A percentile compares a stretch with the other conserved stretches of the same genome.
Evolutionary conservation across 2,329 filamentous ascomycete genomes (phyloP).

Genomic region (Verticillium klebahnii): DNA sequence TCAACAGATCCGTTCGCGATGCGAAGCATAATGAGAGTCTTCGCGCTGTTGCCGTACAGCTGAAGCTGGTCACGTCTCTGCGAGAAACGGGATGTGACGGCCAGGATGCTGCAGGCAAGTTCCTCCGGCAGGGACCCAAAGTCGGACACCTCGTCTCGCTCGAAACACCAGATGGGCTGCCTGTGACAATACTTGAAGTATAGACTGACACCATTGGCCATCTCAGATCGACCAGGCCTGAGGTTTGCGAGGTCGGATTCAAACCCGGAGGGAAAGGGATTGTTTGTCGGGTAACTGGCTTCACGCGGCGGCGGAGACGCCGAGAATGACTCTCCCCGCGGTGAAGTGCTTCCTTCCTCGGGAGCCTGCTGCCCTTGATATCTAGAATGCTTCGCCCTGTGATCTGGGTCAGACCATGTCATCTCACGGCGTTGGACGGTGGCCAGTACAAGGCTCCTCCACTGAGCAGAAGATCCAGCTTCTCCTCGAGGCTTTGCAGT

Average conservation of each 20-base stretch:
- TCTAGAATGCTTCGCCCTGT: conserved; percentile 22
- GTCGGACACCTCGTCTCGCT: conserved; percentile 34
- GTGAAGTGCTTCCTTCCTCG: conserved; percentile 22
- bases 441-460: conserved; percentile 28
- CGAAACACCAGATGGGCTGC: conserved; percentile 41
- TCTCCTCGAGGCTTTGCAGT: conserved; percentile 46
- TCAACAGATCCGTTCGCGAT: conserved; percentile 46
- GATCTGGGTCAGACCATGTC: conserved; percentile 22
- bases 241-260: conserved; percentile 20
- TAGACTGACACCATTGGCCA: conserved; percentile 27
- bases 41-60: conserved; percentile 32
- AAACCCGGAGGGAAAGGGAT: conserved; percentile 19
- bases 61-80: conserved; percentile 26
- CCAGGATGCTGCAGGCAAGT: conserved; percentile 35
- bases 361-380: conserved; percentile 19
- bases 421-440: conserved; percentile 7
- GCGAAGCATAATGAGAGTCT: conserved; percentile 40
- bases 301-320: conserved; percentile 21
- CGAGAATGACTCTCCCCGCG: conserved; percentile 29
- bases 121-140: conserved; percentile 30
- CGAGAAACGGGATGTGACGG: conserved; percentile 33
- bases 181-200: conserved; percentile 40
- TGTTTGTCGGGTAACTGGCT: conserved; percentile 15
- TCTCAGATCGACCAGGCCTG: conserved; percentile 24
- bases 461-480: conserved; percentile 44